Evolutionary conservation across 2,329 filamentous ascomycete genomes (phyloP).

Genomic region (Stromatinia cepivora): DNA sequence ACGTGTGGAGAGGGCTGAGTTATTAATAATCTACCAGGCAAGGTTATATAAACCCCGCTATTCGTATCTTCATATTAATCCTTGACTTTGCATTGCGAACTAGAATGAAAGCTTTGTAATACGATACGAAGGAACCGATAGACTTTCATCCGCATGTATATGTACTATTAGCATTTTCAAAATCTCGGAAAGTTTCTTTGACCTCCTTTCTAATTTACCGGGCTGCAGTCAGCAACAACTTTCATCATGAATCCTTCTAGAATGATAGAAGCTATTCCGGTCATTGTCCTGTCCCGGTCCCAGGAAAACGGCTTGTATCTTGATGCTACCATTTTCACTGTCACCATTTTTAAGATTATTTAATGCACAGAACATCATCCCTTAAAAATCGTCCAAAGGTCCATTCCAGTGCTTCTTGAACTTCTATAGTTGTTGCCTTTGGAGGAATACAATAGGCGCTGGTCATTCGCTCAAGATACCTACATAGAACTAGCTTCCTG

Average conservation of each 20-base stretch:
- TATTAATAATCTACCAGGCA: too few relatives aligned
- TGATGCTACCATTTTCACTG: background rate
- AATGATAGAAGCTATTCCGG: background rate
- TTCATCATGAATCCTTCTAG: conserved; percentile 5
- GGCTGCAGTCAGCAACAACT: background rate
- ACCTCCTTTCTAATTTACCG: background rate
- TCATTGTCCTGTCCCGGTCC: background rate
- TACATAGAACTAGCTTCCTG: background rate
- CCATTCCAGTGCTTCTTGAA: background rate
- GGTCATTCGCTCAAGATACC: background rate
- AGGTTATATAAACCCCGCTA: too few relatives aligned
- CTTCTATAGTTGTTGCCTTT: background rate
- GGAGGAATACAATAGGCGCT: background rate
- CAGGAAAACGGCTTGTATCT: background rate
- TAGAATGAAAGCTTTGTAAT: too few relatives aligned
- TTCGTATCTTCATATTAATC: too few relatives aligned
- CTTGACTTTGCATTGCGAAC: too few relatives aligned
- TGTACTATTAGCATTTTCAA: background rate
- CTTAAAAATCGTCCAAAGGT: background rate
- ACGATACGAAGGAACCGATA: too few relatives aligned
- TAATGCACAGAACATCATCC: background rate
- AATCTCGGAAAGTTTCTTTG: background rate
- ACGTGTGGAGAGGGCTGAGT: background rate
- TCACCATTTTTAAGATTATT: background rate
- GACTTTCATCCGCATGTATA: too few relatives aligned